These are phyloP conservation scores for Akanthomyces lecanii DNA, from an alignment of 2,329 filamentous ascomycete species.

Conservation along the genomic window DNA sequence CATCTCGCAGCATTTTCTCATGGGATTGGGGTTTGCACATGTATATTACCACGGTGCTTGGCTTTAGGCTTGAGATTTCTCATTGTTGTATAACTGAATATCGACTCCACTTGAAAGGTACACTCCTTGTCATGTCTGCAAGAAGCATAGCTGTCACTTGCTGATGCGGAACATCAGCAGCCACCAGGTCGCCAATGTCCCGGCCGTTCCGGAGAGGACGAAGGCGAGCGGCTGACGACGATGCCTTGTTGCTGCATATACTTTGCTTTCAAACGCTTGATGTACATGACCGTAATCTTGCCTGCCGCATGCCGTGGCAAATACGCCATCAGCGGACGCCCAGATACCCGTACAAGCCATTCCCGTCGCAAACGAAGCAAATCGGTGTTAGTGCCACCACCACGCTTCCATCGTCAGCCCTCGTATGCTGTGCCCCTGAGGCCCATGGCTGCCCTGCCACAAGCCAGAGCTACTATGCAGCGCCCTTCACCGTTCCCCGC, in stretches of 20 bases:
- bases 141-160: background rate
- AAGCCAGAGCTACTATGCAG: background rate
- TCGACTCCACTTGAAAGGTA: constrained; percentile 15
- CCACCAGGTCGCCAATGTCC: background rate
- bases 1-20: constrained; percentile 10
- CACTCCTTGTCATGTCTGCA: background rate
- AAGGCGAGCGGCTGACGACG: background rate
- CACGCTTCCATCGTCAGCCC: background rate
- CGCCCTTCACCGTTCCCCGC: background rate
- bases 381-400: background rate
- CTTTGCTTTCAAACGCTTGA: background rate
- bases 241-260: background rate
- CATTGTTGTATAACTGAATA: constrained; percentile 14
- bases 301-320: background rate
- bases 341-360: background rate
- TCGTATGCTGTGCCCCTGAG: background rate
- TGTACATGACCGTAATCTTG: background rate
- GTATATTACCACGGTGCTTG: constrained; percentile 16
- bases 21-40: constrained; percentile 11
- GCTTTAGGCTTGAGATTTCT: constrained; percentile 14
- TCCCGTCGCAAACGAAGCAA: background rate
- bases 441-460: too few relatives aligned
- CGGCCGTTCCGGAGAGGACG: too few relatives aligned
- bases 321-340: background rate
- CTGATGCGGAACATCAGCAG: background rate